Evolutionary conservation across 1,284 basidiomycete species (phyloP), one percentile per base, ranked within the genome.

Genomic region (Wallemia mellicola): DNA sequence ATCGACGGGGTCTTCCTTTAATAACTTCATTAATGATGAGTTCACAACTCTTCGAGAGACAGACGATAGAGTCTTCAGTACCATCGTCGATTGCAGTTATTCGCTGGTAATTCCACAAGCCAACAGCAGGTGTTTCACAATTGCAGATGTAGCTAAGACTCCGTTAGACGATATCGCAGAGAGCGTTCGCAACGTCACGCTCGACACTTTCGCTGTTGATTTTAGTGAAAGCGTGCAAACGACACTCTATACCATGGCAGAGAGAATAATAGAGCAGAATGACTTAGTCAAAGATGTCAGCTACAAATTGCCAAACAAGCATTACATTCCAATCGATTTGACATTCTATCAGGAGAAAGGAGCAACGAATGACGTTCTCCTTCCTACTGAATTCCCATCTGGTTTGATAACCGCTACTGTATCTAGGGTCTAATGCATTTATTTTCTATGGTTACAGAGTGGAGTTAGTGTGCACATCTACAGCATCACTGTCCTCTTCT

Each of bases 211-310:
- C 68, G 86, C 88, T 1, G 72, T 74, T 27, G 86, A 95, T 65
- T 81, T 89, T 67, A 88, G 85, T 66, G 87, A 86, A 7, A 84
- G 81, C 65, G 91, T 96, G 3, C 88, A 92, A 80, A 87, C 88
- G 15, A 92, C 87, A 56, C 73, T 91, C 61, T 94, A 82, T 77
- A 84, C 83, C 70, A 94, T 94, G 79, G 83, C 77, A 0, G 77
- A 83, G 64, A 74, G 75, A 3, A 76, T 94, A 62, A 72, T 92
- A 27, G 69, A 70, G 3, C 77, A 81, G 67, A 83, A 86, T 67
- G 68, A 68, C 24, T 73, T 74, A 2, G 75, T 94, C 24, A 67
- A 75, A 57, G 71, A 71, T 9, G 81, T 86, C 38, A 75, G 76
- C 27, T 94, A 91, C 71, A 72, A 74, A 58, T 74, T 94, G 27